These are phyloP conservation scores for Debaryomycetaceae sp. DNA, from an alignment of 1,139 yeast species.

Conservation along the genomic window DNA sequence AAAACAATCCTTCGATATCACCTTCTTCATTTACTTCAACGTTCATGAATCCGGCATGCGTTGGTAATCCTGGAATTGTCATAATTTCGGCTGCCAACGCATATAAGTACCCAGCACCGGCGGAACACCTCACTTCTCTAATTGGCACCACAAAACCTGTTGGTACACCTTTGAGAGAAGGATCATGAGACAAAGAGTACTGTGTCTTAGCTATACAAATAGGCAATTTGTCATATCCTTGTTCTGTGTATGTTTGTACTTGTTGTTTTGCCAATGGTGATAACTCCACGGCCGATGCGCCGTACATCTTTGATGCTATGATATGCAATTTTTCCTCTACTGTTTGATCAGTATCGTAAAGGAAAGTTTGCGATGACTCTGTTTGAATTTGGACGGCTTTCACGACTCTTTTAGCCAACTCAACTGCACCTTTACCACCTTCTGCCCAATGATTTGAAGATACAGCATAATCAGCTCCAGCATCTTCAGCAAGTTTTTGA, in stretches of 20 bases:
- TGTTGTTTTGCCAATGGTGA: constrained; percentile 65
- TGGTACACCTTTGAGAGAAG: constrained; percentile 79
- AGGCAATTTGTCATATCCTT: constrained; percentile 73
- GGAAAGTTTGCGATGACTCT: constrained; percentile 43
- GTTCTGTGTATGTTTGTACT: constrained; percentile 61
- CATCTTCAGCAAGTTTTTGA: constrained; percentile 58
- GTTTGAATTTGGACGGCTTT: constrained; percentile 45
- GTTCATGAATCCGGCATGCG: constrained; percentile 81
- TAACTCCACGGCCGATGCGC: constrained; percentile 66
- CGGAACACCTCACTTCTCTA: constrained; percentile 74
- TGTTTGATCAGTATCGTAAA: constrained; percentile 57
- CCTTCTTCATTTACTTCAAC: constrained; percentile 79
- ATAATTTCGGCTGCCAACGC: constrained; percentile 81
- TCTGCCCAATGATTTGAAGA: constrained; percentile 77
- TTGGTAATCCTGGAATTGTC: constrained; percentile 82
- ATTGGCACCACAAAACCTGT: constrained; percentile 75
- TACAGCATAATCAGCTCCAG: constrained; percentile 76
- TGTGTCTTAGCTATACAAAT: constrained; percentile 84
- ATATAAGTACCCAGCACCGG: constrained; percentile 81
- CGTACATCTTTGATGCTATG: constrained; percentile 74
- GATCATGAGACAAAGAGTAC: constrained; percentile 78
- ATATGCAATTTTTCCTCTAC: constrained; percentile 63
- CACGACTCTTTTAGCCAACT: constrained; percentile 67
- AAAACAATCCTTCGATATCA: constrained; percentile 75
- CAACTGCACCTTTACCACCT: constrained; percentile 75